Base-by-base conservation (phyloP, 192 early-diverging fungal genomes). In the Umbelopsis sp. region DNA sequence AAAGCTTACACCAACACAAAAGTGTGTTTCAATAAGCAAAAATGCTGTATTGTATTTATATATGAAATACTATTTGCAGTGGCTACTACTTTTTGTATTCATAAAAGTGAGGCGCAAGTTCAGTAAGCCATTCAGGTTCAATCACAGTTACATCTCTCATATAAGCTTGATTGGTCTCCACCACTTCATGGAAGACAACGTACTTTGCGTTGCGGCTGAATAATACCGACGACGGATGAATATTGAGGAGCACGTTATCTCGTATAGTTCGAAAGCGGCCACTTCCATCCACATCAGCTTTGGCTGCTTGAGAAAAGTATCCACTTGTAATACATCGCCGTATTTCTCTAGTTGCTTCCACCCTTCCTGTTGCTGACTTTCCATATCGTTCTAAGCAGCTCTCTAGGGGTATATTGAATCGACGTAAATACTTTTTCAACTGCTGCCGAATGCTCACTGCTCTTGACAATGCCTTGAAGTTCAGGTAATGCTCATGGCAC, bases 111-210 rank as follows among this genome's bases (percentile, higher is more conserved):
- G 95, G 95, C 1, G 95, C 97, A 9, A 95, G 87, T 80, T 99
- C 95, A n/a, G 92, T 92, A 66, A 99, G 78, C 97, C 97, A 98
- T n/a, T 87, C 87, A 13, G 89, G 83, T 25, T 99, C 97, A 22
- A 99, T 92, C 12, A 92, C 89, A 0, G 95, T 97, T 16, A 96
- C 87, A 70, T 95, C 96, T 37, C 93, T 92, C 95, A 99, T 99
- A 74, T 92, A 99, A 69, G 96, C 91, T 77, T 98, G 97, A 21
- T 90, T 90, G 22, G 96, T 99, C 88, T 97, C 90, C 1, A 98
- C 88, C 33, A 99, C 87, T 77, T 97, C 94, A 74, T 97, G 92
- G 76, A 97, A 99, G 18, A 99, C 90, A 46, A 99, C 93, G 81
- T 94, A 99, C 64, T 95, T 90, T 9, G 96, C 93, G 46, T 89